Conservation (phyloP, 495 filamentous ascomycete species). For the Penicillium pulvis region DNA sequence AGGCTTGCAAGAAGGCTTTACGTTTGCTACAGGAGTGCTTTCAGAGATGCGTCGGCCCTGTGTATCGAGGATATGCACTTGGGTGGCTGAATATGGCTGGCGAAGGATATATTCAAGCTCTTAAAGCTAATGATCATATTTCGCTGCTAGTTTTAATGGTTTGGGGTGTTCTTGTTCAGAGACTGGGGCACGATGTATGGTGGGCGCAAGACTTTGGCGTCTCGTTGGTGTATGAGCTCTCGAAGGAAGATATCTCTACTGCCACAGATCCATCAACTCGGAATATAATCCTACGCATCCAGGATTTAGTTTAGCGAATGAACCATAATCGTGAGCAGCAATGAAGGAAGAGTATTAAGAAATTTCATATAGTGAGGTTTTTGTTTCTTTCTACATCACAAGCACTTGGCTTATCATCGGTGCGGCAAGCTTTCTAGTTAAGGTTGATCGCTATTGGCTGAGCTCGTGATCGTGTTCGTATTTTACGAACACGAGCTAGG, state of each 20-base stretch:
- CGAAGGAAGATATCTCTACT: background rate
- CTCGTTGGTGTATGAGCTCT: conserved; percentile 7
- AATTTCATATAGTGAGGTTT: too few species aligned
- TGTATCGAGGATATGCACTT: conserved; percentile 10
- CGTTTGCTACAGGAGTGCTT: conserved; percentile 5
- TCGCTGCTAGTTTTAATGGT: conserved; percentile 4
- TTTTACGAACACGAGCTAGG: conserved; percentile 8
- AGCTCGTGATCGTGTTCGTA: conserved; percentile 10
- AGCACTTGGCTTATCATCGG: too few species aligned
- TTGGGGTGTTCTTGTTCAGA: conserved; percentile 11
- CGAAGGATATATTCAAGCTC: conserved; percentile 2
- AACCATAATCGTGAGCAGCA: background rate
- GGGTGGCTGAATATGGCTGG: conserved; percentile 11
- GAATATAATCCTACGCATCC: background rate
- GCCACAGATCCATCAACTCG: background rate
- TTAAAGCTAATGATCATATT: background rate
- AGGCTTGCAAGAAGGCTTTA: conserved; percentile 7
- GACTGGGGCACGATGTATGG: conserved; percentile 3
- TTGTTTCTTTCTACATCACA: too few species aligned
- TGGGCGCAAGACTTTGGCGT: conserved; percentile 3
- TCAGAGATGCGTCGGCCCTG: conserved; percentile 5
- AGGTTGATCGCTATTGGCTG: conserved; percentile 3
- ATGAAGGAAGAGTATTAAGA: background rate
- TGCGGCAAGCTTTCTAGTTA: background rate
- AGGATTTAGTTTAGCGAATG: background rate